These are phyloP conservation scores for Talaromyces pinophilus DNA, from an alignment of 2,329 filamentous ascomycete species.

Conservation along the genomic window DNA sequence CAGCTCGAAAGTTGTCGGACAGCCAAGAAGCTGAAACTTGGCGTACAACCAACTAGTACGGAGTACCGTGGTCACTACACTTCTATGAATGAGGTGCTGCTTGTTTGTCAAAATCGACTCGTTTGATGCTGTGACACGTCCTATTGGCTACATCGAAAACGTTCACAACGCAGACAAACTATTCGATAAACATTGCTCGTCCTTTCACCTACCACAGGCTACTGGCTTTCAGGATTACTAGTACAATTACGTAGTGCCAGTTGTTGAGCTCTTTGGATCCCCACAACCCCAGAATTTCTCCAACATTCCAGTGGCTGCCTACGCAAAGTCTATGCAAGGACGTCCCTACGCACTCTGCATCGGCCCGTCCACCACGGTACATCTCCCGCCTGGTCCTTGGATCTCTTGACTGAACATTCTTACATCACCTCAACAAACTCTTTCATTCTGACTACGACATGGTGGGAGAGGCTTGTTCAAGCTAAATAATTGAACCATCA, in stretches of 20 bases:
- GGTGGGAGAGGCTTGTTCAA: background rate
- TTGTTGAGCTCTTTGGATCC: background rate
- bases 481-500: background rate
- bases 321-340: conserved; percentile 18
- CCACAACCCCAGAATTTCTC: conserved; percentile 20
- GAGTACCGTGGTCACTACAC: background rate
- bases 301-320: conserved; percentile 18
- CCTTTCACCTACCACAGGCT: background rate
- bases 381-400: conserved; percentile 2
- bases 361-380: conserved; percentile 14
- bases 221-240: background rate
- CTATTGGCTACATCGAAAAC: background rate
- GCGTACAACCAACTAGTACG: background rate
- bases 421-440: background rate
- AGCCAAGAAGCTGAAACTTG: background rate
- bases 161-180: background rate
- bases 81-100: background rate
- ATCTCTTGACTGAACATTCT: background rate
- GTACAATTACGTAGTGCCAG: background rate
- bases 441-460: background rate
- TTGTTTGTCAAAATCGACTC: conserved; percentile 1
- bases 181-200: background rate
- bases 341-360: conserved; percentile 7
- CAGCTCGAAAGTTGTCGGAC: background rate
- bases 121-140: background rate